Percentiles rank a stretch among this genome's conserved stretches.
Conservation (phyloP, 1,284 basidiomycete species). For the Rhodotorula glutinis region DNA sequence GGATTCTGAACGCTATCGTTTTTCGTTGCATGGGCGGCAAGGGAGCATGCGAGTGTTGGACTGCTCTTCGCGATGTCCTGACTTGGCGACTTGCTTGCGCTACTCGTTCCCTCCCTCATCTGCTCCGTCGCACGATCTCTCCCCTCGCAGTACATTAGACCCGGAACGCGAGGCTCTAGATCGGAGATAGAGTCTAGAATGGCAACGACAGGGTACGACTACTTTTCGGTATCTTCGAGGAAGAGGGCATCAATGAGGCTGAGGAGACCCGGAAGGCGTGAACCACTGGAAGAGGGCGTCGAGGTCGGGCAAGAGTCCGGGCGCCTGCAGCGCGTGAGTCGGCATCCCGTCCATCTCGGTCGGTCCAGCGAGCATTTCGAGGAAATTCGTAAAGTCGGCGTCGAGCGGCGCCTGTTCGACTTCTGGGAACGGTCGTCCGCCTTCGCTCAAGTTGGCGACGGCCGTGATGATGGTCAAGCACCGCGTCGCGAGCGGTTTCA, state of each 20-base stretch:
- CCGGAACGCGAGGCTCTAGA: no score
- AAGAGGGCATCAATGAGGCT: background rate
- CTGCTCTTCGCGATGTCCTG: no score
- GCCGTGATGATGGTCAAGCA: slow-evolving; percentile 10
- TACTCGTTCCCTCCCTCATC: no score
- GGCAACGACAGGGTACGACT: background rate
- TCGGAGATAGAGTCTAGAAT: no score
- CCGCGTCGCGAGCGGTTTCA: slow-evolving; percentile 9
- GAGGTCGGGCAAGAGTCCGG: background rate
- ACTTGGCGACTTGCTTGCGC: no score
- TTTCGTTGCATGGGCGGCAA: no score
- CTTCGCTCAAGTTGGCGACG: slow-evolving; percentile 9
- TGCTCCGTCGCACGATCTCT: no score
- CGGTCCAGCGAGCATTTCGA: slow-evolving; percentile 11
- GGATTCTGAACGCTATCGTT: no score
- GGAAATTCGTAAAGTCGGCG: slow-evolving; percentile 12
- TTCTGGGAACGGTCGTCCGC: background rate
- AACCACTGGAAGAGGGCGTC: slow-evolving; percentile 9
- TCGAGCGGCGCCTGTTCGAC: background rate
- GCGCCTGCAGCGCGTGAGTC: background rate
- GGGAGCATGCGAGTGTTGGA: no score
- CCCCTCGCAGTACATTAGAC: no score
- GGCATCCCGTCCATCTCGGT: background rate
- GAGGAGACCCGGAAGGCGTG: slow-evolving; percentile 5
- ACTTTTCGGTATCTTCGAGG: no score